Conservation (phyloP, 2,329 filamentous ascomycete genomes). For the Fusarium subglutinans region DNA sequence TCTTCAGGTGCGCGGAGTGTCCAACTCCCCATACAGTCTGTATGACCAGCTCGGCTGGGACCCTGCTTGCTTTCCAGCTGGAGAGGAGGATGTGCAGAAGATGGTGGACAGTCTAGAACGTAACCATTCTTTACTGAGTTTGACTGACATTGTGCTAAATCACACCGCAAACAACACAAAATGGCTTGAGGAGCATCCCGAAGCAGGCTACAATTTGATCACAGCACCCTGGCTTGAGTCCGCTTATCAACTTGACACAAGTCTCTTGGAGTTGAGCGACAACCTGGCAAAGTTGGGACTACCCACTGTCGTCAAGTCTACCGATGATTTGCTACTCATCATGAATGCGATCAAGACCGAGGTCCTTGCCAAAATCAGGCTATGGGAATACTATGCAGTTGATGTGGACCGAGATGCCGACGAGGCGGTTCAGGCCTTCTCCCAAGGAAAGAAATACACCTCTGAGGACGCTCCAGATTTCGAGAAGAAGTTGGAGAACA, state of each 20-base stretch:
- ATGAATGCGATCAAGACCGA: slow-evolving; percentile 87
- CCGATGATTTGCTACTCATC: slow-evolving; percentile 78
- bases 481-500: slow-evolving; percentile 55
- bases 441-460: slow-evolving; percentile 64
- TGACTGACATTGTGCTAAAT: slow-evolving; percentile 98
- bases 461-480: slow-evolving; percentile 54
- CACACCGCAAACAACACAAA: slow-evolving; percentile 96
- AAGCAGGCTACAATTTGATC: slow-evolving; percentile 92
- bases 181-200: slow-evolving; percentile 94
- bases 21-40: slow-evolving; percentile 97
- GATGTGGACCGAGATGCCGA: slow-evolving; percentile 79
- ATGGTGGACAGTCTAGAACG: slow-evolving; percentile 85
- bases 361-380: slow-evolving; percentile 77
- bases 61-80: slow-evolving; percentile 79
- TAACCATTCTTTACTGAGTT: slow-evolving; percentile 82
- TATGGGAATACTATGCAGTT: slow-evolving; percentile 95
- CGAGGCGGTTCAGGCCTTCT: slow-evolving; percentile 77
- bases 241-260: slow-evolving; percentile 69
- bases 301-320: slow-evolving; percentile 75
- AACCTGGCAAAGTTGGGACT: slow-evolving; percentile 76
- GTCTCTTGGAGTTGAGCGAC: slow-evolving; percentile 78
- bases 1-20: slow-evolving; percentile 84
- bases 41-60: slow-evolving; percentile 94
- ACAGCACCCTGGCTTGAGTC: slow-evolving; percentile 83
- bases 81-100: slow-evolving; percentile 81